These are phyloP conservation scores for Bonia amplexicaulis DNA, from an alignment of 176 grass and related monocot species.

Conservation along the genomic window DNA sequence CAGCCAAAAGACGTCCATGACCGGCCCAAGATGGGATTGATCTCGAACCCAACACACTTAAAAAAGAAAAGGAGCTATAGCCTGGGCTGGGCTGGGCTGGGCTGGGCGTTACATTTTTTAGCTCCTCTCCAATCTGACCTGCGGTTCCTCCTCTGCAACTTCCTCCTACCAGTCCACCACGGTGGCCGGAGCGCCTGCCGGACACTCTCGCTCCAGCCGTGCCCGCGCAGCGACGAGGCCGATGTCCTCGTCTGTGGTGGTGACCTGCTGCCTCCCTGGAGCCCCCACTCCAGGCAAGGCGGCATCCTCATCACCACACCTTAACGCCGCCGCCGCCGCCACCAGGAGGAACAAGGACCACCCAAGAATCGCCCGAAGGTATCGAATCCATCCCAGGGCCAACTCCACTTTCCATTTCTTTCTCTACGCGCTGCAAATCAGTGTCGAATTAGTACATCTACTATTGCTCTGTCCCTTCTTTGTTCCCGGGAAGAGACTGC, in stretches of 20 bases:
- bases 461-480: neutral
- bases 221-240: neutral
- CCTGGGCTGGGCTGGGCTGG: neutral
- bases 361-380: conserved; percentile 7
- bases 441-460: neutral
- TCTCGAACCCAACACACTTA: too few species aligned
- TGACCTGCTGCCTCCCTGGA: neutral
- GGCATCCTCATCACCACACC: neutral
- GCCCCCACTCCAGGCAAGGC: neutral
- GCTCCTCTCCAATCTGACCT: neutral
- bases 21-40: too few species aligned
- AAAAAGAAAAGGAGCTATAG: too few species aligned
- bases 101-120: neutral
- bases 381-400: neutral
- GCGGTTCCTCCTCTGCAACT: neutral
- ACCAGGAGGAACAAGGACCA: neutral
- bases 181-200: neutral
- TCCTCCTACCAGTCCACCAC: neutral
- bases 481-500: conserved; percentile 28
- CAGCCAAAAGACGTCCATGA: too few species aligned
- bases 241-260: neutral
- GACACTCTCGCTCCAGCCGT: neutral
- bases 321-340: neutral
- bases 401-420: neutral
- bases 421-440: neutral